phyloP scores from a whole-genome alignment of 106 monocot species.

The Phalaenopsis aphrodite region DNA sequence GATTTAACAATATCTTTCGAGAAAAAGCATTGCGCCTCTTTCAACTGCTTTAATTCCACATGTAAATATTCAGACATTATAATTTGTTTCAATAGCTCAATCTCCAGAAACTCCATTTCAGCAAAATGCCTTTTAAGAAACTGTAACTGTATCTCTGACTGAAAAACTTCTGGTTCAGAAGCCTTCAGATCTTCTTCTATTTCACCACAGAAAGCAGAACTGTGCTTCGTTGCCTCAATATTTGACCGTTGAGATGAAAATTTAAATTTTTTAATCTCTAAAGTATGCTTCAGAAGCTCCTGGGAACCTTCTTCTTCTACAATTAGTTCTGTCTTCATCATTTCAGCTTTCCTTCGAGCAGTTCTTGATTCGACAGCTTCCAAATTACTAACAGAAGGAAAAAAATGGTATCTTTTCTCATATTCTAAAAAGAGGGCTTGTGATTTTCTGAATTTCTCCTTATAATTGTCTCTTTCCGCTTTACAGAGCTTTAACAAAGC shows the following conservation, averaged over 20 bases:
- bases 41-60: conserved; percentile 25
- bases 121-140: conserved; percentile 8
- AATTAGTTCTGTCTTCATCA: background rate
- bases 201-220: conserved; percentile 10
- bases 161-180: conserved; percentile 11
- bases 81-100: conserved; percentile 9
- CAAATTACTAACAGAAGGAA: background rate
- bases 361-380: conserved; percentile 12
- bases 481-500: conserved; percentile 6
- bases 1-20: conserved; percentile 5
- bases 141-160: conserved; percentile 9
- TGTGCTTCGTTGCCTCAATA: conserved; percentile 15
- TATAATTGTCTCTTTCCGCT: conserved; percentile 17
- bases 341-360: conserved; percentile 10
- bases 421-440: conserved; percentile 10
- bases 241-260: conserved; percentile 11
- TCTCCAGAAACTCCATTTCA: conserved; percentile 13
- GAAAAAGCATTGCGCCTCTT: conserved; percentile 3
- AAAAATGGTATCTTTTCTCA: conserved; percentile 17
- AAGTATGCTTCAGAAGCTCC: too few relatives aligned
- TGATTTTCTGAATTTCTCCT: conserved; percentile 16
- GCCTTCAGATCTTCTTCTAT: conserved; percentile 2
- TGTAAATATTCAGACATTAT: conserved; percentile 20
- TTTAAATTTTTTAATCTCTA: background rate
- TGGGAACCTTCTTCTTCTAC: conserved; percentile 6